phyloP scores from a whole-genome alignment of 1,284 basidiomycete genomes.

The Papiliotrema nemorosa region DNA sequence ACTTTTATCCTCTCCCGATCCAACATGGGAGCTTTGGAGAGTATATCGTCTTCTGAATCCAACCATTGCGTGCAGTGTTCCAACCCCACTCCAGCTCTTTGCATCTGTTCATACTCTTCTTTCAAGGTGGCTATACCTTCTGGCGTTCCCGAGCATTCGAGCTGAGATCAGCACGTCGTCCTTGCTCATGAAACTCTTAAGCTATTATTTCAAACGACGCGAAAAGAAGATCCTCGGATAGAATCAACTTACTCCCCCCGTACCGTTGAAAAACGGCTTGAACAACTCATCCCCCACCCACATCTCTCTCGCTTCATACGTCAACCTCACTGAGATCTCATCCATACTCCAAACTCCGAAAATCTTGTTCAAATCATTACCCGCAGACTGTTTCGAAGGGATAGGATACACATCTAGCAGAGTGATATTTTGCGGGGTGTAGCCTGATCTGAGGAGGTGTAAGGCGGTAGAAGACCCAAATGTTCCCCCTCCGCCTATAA shows the following conservation, averaged over 20 bases:
- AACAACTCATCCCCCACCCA: slow-evolving; percentile 42
- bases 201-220: no score
- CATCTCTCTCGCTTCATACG: slow-evolving; percentile 25
- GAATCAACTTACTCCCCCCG: no score
- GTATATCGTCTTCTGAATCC: slow-evolving; percentile 28
- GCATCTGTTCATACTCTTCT: slow-evolving; percentile 16
- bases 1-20: slow-evolving; percentile 18
- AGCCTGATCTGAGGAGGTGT: slow-evolving; percentile 38
- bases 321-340: slow-evolving; percentile 9
- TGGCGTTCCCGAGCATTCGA: slow-evolving; percentile 10
- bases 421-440: slow-evolving; percentile 30
- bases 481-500: slow-evolving; percentile 44
- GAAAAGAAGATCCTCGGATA: no score
- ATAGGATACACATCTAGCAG: slow-evolving; percentile 40
- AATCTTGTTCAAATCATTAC: slow-evolving; percentile 46
- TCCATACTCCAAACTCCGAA: slow-evolving; percentile 16
- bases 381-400: slow-evolving; percentile 38
- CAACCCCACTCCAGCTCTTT: slow-evolving; percentile 7
- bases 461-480: slow-evolving; percentile 46
- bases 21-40: slow-evolving; percentile 20
- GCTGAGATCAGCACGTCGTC: no score
- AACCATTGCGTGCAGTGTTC: slow-evolving; percentile 25
- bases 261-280: slow-evolving; percentile 32
- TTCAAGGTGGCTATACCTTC: slow-evolving; percentile 11
- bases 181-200: no score